Conservation (phyloP, 78 protist genomes). For the Dictyostelium discoideum region DNA sequence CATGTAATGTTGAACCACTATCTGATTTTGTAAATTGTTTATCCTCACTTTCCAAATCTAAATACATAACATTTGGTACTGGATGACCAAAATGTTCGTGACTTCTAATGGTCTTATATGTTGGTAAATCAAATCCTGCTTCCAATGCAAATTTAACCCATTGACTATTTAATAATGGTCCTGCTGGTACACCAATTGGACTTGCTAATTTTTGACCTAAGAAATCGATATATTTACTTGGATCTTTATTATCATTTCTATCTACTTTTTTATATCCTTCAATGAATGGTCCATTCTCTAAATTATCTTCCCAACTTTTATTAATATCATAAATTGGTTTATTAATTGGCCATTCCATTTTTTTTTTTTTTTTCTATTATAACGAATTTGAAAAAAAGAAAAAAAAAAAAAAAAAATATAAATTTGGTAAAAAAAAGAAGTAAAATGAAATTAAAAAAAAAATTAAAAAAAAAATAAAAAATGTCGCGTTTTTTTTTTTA, state of each 20-base stretch:
- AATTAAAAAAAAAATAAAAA: not conserved
- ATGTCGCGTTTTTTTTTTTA: not conserved
- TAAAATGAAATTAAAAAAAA: not conserved
- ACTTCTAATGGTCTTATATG: slow-evolving; percentile 59
- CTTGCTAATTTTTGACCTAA: slow-evolving; percentile 25
- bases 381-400: not conserved
- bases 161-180: slow-evolving; percentile 47
- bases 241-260: not conserved
- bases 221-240: slow-evolving; percentile 53
- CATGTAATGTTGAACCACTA: slow-evolving; percentile 22
- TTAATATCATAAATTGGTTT: slow-evolving; percentile 70
- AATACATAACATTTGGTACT: slow-evolving; percentile 59
- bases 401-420: not conserved
- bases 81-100: slow-evolving; percentile 56
- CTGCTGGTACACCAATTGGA: slow-evolving; percentile 81
- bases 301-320: slow-evolving; percentile 72
- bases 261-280: not conserved
- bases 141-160: slow-evolving; percentile 76
- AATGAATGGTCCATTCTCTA: slow-evolving; percentile 71
- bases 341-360: slow-evolving; percentile 17
- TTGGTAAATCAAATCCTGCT: slow-evolving; percentile 63
- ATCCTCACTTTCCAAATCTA: slow-evolving; percentile 6
- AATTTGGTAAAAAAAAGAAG: not conserved
- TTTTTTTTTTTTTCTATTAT: not conserved
- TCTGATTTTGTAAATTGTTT: slow-evolving; percentile 19